Evolutionary conservation across 202 grass and related monocot species (phyloP), one percentile per base, ranked within the genome.

Genomic region (Miscanthus sacchariflorus): DNA sequence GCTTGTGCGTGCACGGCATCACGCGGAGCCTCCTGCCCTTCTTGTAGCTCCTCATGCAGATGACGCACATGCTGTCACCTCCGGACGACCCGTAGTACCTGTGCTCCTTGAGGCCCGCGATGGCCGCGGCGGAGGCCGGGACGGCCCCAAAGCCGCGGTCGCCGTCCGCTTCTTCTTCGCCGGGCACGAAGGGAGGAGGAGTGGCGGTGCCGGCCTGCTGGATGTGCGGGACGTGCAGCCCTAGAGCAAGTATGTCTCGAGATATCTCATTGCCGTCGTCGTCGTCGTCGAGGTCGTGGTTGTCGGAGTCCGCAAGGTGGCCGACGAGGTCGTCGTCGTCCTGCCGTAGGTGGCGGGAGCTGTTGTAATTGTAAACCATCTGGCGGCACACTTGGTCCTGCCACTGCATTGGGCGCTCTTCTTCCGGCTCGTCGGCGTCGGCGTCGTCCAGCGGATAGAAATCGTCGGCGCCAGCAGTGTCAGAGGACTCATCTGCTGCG

Each of bases 111-210:
- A 77, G 74, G 0, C 15, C 27, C 0, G 46, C 48, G 48, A 54
- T 54, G 8, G 74, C 74, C 17, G 74, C 27, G 8, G 74, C 27
- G 5, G 79, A 70, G 5, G 79, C 65, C 15, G 79, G 79, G 23
- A 80, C 40, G 39, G 23, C 59, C 3, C 78, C 78, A 38, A 80
- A 67, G 61, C 78, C 39, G n/a, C 6, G n/a, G 66, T 6, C 3
- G 43, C 12, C 43, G n/a, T 10, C 5, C 65, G 68, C 7, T 0
- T 5, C 14, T 17, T 17, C 49, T 52, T 52, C 50, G 50, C 50
- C 5, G 15, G 50, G 50, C 15, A 14, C 18, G 6, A 30, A 24
- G 8, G 8, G 58, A n/a, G 54, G 18, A 3, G 21, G 18, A 3
- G n/a, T 12, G 59, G n/a, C 12, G 59, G 59, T 64, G 59, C 59